Evolutionary conservation across 768 basidiomycete genomes (phyloP), one percentile per base, ranked within the genome.

Genomic region (Auriscalpium vulgare): DNA sequence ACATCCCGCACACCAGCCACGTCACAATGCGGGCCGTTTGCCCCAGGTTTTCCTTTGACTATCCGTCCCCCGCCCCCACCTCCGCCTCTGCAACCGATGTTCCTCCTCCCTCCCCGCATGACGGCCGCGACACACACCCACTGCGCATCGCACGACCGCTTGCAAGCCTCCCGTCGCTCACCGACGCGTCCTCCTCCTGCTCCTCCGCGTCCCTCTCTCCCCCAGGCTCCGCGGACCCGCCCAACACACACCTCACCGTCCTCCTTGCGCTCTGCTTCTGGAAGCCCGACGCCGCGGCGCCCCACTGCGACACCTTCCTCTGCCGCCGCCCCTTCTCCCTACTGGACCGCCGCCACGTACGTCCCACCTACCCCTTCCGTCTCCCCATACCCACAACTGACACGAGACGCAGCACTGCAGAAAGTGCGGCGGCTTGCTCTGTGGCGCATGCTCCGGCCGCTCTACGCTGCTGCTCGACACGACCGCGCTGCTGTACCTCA

Each of bases 341-440:
- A 56, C 78, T 84, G 46, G 85, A 88, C 60, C 85, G 88, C 59
- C 81, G 82, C 71, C 88, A 91, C 66, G 85, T 87, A 66, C 63
- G 85, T 77, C 14, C 48, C n/a, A n/a, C n/a, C n/a, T n/a, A n/a
- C 34, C 23, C 10, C 47, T 48, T 0, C 86, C 84, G 3, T 45
- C 46, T 73, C 49, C 62, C 71, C 35, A n/a, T 74, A 73, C n/a
- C 80, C 85, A 53, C 87, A n/a, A n/a, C n/a, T n/a, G n/a, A n/a
- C 91, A 49, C 91, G 89, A 62, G 83, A 88, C 83, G 86, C 63
- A 87, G 85, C 89, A 91, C 58, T 91, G 89, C 69, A 80, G 89
- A 67, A 91, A 90, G 67, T 91, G 89, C 61, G 89, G 89, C 50
- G 87, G 87, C 59, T 72, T 91, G 35, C 89, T 83, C 67, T 91